Percentiles rank a stretch among this genome's conserved stretches.
Evolutionary conservation across 2,329 filamentous ascomycete genomes (phyloP).

Genomic region (Fusarium newnesense): DNA sequence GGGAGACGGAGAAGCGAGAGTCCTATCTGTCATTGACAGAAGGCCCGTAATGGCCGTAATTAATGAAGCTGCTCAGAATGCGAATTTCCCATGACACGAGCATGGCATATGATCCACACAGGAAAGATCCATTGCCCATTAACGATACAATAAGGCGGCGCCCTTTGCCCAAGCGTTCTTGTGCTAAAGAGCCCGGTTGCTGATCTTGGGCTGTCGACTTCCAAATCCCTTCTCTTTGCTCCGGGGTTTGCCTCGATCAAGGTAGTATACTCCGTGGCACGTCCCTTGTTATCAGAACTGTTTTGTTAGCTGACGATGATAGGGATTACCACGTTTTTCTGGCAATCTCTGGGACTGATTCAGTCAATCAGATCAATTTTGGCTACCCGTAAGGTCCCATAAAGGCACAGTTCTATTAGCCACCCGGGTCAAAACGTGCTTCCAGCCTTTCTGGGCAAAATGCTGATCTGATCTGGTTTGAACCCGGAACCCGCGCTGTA

Average conservation of each 20-base stretch:
- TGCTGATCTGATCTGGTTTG: constrained; percentile 19
- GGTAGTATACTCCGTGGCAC: constrained; percentile 23
- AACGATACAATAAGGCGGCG: background rate
- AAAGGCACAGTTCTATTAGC: background rate
- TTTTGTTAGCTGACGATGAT: constrained; percentile 3
- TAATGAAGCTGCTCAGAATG: constrained; percentile 5
- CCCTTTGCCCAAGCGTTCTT: background rate
- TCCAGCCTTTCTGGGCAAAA: constrained; percentile 1
- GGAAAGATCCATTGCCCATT: background rate
- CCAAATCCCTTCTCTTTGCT: constrained; percentile 17
- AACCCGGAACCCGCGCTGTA: constrained; percentile 26
- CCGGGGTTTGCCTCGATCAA: constrained; percentile 23
- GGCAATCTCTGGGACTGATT: constrained; percentile 14
- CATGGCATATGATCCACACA: constrained; percentile 14
- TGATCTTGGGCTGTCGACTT: constrained; percentile 14
- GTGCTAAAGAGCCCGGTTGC: constrained; percentile 3
- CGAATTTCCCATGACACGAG: constrained; percentile 24
- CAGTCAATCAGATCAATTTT: constrained; percentile 9
- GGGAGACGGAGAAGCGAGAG: background rate
- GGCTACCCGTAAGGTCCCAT: constrained; percentile 3
- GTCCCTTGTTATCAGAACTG: constrained; percentile 19
- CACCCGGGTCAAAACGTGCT: constrained; percentile 4
- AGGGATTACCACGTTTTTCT: constrained; percentile 23
- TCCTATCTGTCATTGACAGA: background rate
- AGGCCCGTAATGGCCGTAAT: background rate